phyloP scores from a whole-genome alignment of 1,284 basidiomycete genomes.

The Flammula alnicola region DNA sequence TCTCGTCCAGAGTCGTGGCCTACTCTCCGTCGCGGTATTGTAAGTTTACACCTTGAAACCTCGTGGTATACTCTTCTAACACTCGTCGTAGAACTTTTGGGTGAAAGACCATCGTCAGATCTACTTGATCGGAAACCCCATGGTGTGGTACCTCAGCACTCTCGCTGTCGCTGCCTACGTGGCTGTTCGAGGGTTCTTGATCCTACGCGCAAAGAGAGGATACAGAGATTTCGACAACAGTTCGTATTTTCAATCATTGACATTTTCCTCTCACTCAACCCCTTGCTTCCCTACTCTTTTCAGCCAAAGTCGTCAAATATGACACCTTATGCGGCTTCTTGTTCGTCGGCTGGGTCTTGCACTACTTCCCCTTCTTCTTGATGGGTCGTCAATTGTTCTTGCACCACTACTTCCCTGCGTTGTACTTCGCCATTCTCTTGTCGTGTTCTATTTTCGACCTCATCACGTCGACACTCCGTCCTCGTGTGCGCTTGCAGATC shows the following conservation, averaged over 20 bases:
- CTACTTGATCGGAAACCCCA: conserved; percentile 93
- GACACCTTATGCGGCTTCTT: conserved; percentile 91
- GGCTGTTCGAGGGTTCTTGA: conserved; percentile 73
- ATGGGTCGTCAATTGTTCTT: conserved; percentile 97
- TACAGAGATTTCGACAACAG: conserved; percentile 91
- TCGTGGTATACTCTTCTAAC: conserved; percentile 1
- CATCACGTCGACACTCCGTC: conserved; percentile 77
- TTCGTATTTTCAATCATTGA: conserved; percentile 45
- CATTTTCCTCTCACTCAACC: conserved; percentile 11
- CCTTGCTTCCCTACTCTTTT: neutral
- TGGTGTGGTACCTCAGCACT: conserved; percentile 90
- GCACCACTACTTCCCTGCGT: conserved; percentile 95
- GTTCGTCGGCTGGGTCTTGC: conserved; percentile 90
- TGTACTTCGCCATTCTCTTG: conserved; percentile 92
- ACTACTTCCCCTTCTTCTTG: conserved; percentile 96
- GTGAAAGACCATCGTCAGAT: conserved; percentile 95
- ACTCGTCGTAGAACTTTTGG: conserved; percentile 87
- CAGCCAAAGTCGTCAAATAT: conserved; percentile 91
- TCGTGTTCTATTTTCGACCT: conserved; percentile 85
- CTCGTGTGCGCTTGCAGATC: conserved; percentile 79
- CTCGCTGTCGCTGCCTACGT: conserved; percentile 74
- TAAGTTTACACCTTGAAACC: conserved; percentile 44
- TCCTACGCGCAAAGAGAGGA: conserved; percentile 90
- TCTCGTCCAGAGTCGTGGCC: conserved; percentile 94
- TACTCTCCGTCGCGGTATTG: conserved; percentile 88